A percentile compares a stretch with the other conserved stretches of the same genome.
Conservation (phyloP, 768 basidiomycete species). For the Auricularia cornea region DNA sequence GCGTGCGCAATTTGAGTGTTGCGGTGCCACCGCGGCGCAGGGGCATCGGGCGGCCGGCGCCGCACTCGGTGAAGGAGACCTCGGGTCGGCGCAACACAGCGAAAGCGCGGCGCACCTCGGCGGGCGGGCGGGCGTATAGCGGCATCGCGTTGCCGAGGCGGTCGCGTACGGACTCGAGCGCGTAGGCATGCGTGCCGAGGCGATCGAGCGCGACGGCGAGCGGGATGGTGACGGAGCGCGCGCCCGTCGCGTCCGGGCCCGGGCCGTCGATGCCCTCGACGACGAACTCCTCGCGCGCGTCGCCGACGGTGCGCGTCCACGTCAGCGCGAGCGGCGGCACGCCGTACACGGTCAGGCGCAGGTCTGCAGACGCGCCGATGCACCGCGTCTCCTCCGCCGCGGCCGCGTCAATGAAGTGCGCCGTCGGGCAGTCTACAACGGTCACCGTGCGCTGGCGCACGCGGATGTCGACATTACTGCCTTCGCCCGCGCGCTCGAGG, state of each 20-base stretch:
- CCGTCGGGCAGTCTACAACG: conserved; percentile 76
- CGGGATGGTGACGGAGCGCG: conserved; percentile 60
- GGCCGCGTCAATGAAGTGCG: conserved; percentile 45
- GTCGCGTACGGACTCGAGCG: conserved; percentile 77
- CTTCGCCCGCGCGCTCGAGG: conserved; percentile 64
- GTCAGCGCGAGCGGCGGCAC: conserved; percentile 59
- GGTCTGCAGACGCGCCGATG: conserved; percentile 46
- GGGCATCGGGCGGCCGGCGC: conserved; percentile 57
- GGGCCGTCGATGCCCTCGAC: conserved; percentile 79
- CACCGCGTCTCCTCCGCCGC: conserved; percentile 51
- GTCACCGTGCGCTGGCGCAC: conserved; percentile 56
- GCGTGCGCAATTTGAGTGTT: conserved; percentile 43
- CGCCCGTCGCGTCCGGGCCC: conserved; percentile 15
- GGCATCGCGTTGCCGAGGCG: conserved; percentile 67
- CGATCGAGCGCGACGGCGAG: conserved; percentile 53
- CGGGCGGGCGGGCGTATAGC: conserved; percentile 10
- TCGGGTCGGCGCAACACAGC: conserved; percentile 63
- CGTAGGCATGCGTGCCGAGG: conserved; percentile 62
- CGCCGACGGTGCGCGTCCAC: conserved; percentile 66
- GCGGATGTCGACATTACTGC: conserved; percentile 57
- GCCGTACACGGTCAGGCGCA: conserved; percentile 41
- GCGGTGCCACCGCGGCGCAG: conserved; percentile 65
- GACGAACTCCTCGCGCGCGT: conserved; percentile 57
- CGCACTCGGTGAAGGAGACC: conserved; percentile 66
- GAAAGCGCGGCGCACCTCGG: conserved; percentile 48